Evolutionary conservation across 164 flowering plant species (phyloP).

Genomic region (Amborella trichopoda): DNA sequence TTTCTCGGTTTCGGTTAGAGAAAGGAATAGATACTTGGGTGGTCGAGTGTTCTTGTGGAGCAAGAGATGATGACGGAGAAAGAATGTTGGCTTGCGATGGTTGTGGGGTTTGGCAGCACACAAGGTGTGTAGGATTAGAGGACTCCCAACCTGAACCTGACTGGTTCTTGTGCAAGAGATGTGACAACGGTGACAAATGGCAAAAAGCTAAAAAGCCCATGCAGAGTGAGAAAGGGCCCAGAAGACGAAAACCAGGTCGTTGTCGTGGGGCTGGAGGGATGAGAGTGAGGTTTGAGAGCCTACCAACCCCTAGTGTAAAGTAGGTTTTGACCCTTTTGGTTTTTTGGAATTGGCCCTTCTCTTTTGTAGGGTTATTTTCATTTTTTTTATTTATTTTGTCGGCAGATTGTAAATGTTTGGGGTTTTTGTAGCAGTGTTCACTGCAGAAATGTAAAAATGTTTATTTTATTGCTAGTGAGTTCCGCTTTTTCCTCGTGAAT

Average conservation of each 20-base stretch:
- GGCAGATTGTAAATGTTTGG: too few species aligned
- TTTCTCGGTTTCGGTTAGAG: constrained; percentile 45
- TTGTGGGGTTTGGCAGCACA: constrained; percentile 81
- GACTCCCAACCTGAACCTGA: constrained; percentile 43
- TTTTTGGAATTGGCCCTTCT: too few species aligned
- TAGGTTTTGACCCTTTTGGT: not conserved
- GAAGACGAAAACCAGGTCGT: not conserved
- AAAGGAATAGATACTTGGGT: constrained; percentile 68
- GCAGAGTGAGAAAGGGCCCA: too few species aligned
- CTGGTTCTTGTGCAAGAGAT: constrained; percentile 38
- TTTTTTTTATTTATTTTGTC: too few species aligned
- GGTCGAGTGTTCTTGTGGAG: constrained; percentile 71
- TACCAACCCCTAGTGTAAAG: not conserved
- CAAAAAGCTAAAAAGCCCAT: too few species aligned
- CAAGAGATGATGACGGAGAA: constrained; percentile 86
- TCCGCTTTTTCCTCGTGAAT: too few species aligned
- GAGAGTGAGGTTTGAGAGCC: not conserved
- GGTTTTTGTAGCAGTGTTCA: too few species aligned
- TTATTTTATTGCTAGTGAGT: too few species aligned
- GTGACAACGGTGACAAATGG: constrained; percentile 9
- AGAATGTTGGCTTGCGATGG: constrained; percentile 78
- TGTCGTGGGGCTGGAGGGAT: not conserved
- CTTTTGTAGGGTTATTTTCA: too few species aligned
- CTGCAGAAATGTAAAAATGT: too few species aligned
- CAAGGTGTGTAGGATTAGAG: constrained; percentile 58